Percentiles rank a stretch among this genome's conserved stretches.
Conservation (phyloP, 768 basidiomycete species). For the Russula brevipes region DNA sequence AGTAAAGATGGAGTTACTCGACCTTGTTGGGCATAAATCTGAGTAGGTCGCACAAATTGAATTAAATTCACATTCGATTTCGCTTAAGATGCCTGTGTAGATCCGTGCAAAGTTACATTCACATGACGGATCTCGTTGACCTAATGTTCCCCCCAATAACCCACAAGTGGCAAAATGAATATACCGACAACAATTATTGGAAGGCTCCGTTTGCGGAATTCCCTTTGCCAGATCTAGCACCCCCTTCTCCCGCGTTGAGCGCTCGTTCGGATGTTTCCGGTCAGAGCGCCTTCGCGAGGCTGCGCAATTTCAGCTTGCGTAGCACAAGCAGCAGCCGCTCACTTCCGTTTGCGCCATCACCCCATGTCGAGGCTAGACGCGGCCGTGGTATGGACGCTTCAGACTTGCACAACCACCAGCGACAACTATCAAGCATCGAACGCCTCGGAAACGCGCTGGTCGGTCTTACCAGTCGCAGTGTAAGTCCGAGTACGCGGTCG, state of each 20-base stretch:
- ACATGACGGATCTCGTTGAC: conserved; percentile 99
- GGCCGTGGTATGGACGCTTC: conserved; percentile 16
- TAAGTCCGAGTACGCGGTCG: conserved; percentile 47
- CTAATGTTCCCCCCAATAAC: conserved; percentile 98
- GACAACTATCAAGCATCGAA: conserved; percentile 76
- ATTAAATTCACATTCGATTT: neutral
- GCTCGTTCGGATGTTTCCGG: conserved; percentile 86
- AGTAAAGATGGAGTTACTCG: conserved; percentile 96
- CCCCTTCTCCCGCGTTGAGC: conserved; percentile 90
- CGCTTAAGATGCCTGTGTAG: neutral
- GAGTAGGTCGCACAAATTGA: conserved; percentile 49
- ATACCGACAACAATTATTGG: conserved; percentile 98
- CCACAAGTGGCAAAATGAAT: conserved; percentile 83
- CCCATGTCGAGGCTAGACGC: conserved; percentile 27
- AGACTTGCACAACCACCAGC: conserved; percentile 39
- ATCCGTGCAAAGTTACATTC: conserved; percentile 67
- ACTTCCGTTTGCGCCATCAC: conserved; percentile 32
- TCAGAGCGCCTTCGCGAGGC: conserved; percentile 63
- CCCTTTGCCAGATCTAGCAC: conserved; percentile 70
- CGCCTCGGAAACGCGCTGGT: conserved; percentile 55
- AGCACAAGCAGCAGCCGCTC: conserved; percentile 35
- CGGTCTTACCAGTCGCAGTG: conserved; percentile 41
- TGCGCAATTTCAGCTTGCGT: conserved; percentile 75
- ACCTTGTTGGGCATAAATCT: conserved; percentile 94
- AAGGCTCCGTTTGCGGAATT: conserved; percentile 73